phyloP scores from a whole-genome alignment of 129 eudicot species.

The Arctium minus region DNA sequence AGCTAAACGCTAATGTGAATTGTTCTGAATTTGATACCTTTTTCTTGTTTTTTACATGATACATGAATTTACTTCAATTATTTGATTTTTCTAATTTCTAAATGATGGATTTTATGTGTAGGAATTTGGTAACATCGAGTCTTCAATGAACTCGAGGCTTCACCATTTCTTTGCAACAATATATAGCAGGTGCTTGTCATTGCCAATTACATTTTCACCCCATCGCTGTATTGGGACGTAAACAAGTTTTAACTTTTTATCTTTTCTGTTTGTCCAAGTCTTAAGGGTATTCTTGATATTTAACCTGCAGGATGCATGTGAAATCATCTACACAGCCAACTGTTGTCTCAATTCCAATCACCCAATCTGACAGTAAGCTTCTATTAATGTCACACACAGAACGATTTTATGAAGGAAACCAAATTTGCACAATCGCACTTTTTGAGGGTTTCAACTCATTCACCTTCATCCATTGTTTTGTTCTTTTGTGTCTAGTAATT shows the following conservation, averaged over 20 bases:
- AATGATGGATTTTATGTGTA: constrained; percentile 28
- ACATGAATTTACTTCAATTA: not conserved
- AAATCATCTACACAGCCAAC: constrained; percentile 80
- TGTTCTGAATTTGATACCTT: not conserved
- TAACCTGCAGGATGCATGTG: constrained; percentile 88
- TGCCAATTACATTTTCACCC: not conserved
- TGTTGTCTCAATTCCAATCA: constrained; percentile 78
- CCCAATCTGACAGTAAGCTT: constrained; percentile 78
- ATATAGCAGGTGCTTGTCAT: constrained; percentile 59
- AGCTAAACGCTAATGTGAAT: no score
- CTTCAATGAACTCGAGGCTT: constrained; percentile 89
- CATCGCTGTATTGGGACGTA: not conserved
- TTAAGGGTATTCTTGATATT: not conserved
- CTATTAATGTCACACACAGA: not conserved
- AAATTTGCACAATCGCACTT: not conserved
- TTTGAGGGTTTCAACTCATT: not conserved
- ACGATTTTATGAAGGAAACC: not conserved
- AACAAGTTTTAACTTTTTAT: not conserved
- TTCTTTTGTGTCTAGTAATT: constrained; percentile 1
- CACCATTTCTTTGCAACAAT: constrained; percentile 86
- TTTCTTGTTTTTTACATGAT: not conserved
- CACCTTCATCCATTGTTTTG: not conserved
- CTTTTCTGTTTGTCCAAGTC: not conserved
- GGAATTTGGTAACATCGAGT: constrained; percentile 97
- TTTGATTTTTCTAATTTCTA: not conserved